Evolutionary conservation across 148 eudicot species (phyloP).

Genomic region (Cornus florida): DNA sequence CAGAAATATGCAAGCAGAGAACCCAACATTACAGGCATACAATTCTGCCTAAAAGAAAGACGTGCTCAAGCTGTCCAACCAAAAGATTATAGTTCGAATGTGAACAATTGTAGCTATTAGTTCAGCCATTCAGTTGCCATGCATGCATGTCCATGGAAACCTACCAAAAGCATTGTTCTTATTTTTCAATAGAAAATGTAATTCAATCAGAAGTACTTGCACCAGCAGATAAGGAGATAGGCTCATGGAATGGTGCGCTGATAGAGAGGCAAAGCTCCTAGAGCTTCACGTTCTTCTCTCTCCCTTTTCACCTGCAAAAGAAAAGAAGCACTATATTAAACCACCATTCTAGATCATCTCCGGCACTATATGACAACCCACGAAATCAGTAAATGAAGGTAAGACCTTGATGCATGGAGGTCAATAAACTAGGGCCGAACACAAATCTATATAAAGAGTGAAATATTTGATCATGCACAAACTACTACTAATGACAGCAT

Average conservation of each 20-base stretch:
- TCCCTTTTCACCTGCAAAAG: slow-evolving; percentile 50
- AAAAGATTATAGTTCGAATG: neutral
- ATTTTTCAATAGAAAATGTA: slow-evolving; percentile 8
- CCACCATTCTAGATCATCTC: neutral
- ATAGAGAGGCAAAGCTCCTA: slow-evolving; percentile 54
- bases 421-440: too few species aligned
- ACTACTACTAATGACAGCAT: neutral
- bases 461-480: neutral
- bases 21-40: neutral
- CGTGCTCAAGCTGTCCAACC: neutral
- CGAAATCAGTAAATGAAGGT: neutral
- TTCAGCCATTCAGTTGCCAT: neutral
- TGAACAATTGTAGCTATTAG: neutral
- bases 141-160: slow-evolving; percentile 12
- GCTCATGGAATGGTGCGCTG: slow-evolving; percentile 48
- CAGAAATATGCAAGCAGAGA: neutral
- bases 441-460: too few species aligned
- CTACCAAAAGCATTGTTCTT: neutral
- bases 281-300: slow-evolving; percentile 50
- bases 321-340: neutral
- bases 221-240: slow-evolving; percentile 27
- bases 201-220: slow-evolving; percentile 17
- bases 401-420: neutral
- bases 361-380: neutral
- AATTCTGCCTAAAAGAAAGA: neutral